Base-by-base conservation (phyloP, 106 monocot species). In the Vanilla planifolia region DNA sequence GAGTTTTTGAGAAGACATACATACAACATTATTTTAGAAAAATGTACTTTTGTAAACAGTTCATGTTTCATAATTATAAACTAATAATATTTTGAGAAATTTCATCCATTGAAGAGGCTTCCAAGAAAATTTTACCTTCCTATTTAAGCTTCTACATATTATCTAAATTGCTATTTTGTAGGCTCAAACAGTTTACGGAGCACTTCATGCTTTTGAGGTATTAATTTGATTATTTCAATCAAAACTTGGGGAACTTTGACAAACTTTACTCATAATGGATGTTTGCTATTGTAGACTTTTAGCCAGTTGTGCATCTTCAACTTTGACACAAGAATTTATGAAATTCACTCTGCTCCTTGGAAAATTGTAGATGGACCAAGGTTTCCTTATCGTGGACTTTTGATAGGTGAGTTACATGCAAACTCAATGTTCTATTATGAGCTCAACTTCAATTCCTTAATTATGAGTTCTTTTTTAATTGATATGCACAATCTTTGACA, bases 121-220 rank as follows among this genome's bases (percentile, higher is more conserved):
- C 7, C 29, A 3, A 27, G 4, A 10, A 35, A 47, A 29, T 48
- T 47, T 13, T 13, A 47, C 6, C 43, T n/a, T 48, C 9, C 24
- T 48, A 16, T 27, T 35, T 43, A 71, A 55, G 32, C 22, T 33
- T n/a, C 37, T 30, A 8, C 23, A 33, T 58, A 28, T 48, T 71
- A 63, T 55, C 36, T 0, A 55, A 43, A 2, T 33, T 26, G 43
- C 33, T 52, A n/a, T 64, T 36, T 67, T 80, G 67, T 72, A 95
- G 95, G 86, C 95, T 76, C 73, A 75, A 45, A 95, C 90, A 51
- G 78, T 95, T 75, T 95, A 71, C 72, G 95, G 95, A 69, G 95
- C 89, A 60, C 86, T 95, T 64, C 80, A 95, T 84, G 90, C 83
- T 53, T 72, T 95, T 14, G 73, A 95, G 86, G 90, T 95, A 62